Evolutionary conservation across 2,329 filamentous ascomycete genomes (phyloP).

Genomic region (Penicillium sp.): DNA sequence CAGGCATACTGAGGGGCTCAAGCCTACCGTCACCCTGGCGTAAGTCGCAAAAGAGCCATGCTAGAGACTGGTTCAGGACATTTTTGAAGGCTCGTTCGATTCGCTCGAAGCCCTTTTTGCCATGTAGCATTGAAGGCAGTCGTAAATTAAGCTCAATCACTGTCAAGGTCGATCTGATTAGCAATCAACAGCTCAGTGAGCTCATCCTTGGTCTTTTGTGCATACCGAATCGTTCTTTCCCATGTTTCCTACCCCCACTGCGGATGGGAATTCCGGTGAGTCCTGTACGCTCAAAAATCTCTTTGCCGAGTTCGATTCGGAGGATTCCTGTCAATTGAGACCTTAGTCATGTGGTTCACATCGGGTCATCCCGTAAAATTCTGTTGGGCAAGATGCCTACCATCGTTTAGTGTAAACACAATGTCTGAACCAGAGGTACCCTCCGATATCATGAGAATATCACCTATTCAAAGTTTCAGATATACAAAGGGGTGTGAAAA

Average conservation of each 20-base stretch:
- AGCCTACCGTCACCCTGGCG: constrained; percentile 45
- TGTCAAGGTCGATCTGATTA: constrained; percentile 35
- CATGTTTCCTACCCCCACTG: constrained; percentile 58
- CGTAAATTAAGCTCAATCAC: constrained; percentile 76
- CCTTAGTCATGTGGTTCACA: not conserved
- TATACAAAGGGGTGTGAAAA: not conserved
- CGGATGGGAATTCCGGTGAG: constrained; percentile 68
- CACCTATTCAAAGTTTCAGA: constrained; percentile 51
- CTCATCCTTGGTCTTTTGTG: constrained; percentile 4
- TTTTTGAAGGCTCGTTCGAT: constrained; percentile 76
- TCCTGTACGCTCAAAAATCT: constrained; percentile 78
- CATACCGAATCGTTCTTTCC: constrained; percentile 72
- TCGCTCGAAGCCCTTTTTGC: constrained; percentile 78
- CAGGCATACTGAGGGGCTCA: not conserved
- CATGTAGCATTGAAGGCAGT: constrained; percentile 71
- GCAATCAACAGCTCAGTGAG: not conserved
- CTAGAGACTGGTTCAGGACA: constrained; percentile 64
- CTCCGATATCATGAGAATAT: constrained; percentile 79
- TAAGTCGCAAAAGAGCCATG: constrained; percentile 77
- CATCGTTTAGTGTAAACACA: constrained; percentile 68
- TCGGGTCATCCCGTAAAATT: not conserved
- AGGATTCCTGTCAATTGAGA: constrained; percentile 58
- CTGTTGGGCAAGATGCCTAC: constrained; percentile 42
- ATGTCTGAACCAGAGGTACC: constrained; percentile 69
- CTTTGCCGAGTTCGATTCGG: constrained; percentile 73